Percentiles rank a stretch among this genome's conserved stretches.
These are phyloP conservation scores for Lachnellula willkommii DNA, from an alignment of 2,329 filamentous ascomycete genomes.

Conservation along the genomic window DNA sequence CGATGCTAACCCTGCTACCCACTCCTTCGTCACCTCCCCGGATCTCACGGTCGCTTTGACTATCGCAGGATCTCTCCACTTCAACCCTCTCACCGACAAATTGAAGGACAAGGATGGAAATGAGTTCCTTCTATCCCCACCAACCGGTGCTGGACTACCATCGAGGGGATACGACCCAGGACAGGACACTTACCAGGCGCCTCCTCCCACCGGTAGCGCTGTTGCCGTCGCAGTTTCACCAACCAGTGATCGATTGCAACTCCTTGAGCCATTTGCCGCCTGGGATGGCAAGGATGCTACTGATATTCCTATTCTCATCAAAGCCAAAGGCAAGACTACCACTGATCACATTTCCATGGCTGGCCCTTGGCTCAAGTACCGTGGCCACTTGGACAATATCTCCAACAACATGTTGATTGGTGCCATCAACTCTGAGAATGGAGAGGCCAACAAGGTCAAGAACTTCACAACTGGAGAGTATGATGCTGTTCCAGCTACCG, in stretches of 20 bases:
- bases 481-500: slow-evolving; percentile 85
- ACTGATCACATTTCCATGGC: slow-evolving; percentile 98
- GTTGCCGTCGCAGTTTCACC: slow-evolving; percentile 82
- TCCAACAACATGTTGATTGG: slow-evolving; percentile 99
- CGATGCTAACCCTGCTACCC: slow-evolving; percentile 89
- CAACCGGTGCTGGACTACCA: slow-evolving; percentile 77
- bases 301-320: slow-evolving; percentile 89
- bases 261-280: slow-evolving; percentile 75
- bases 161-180: slow-evolving; percentile 80
- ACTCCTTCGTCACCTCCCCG: slow-evolving; percentile 88
- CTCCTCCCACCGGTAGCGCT: slow-evolving; percentile 68
- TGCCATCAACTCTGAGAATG: slow-evolving; percentile 92
- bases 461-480: slow-evolving; percentile 81
- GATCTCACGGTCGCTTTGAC: slow-evolving; percentile 84
- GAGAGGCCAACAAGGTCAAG: slow-evolving; percentile 95
- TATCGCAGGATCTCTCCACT: slow-evolving; percentile 77
- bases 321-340: slow-evolving; percentile 92
- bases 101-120: slow-evolving; percentile 95
- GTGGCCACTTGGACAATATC: slow-evolving; percentile 98
- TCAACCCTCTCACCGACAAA: slow-evolving; percentile 91
- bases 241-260: slow-evolving; percentile 86
- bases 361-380: slow-evolving; percentile 96
- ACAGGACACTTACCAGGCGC: slow-evolving; percentile 91
- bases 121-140: slow-evolving; percentile 81
- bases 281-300: slow-evolving; percentile 91